Base-by-base conservation (phyloP, 2,329 filamentous ascomycete species). In the Passalora sequoiae region DNA sequence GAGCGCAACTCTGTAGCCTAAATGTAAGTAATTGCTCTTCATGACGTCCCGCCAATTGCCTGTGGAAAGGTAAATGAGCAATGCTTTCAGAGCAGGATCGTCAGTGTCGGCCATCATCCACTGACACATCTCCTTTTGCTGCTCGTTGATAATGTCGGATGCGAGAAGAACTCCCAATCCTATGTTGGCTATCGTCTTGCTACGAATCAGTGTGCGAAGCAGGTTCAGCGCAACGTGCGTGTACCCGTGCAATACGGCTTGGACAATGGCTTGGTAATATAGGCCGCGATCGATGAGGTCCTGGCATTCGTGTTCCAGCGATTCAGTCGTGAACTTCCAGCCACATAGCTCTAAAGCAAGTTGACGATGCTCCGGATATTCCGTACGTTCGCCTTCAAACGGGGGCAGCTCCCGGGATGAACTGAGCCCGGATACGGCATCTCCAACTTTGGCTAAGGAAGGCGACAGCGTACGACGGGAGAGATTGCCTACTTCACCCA, bases 51-150 rank as follows among this genome's bases (percentile, higher is more conserved):
- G 70, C 87, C 87, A 92, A 61, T 88, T 77, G 4, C 83, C 83
- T 0, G 81, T 86, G 7, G 83, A 81, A 48, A 92, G 85, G 53
- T 86, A 81, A 3, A 82, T 81, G 17, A 87, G 86, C 36, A 92
- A 83, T 4, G 85, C 86, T 43, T 86, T 82, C 17, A 92, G 75
- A 59, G 89, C 91, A 0, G 86, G 83, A 56, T 92, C 85, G 0
- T 82, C 80, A 48, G 83, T 73, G 54, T 81, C 77, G 48, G 77
- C 77, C 17, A 76, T 74, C 62, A 83, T 78, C 65, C 78, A 80
- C 8, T 70, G 65, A 50, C 79, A 81, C 31, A 79, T 75, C 48
- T 80, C 74, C 50, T 76, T 71, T 68, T 81, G 81, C 36, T 78
- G 76, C 22, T 73, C 66, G 44, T 77, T 77, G 21, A 74, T 69